Percentiles rank a stretch among this genome's conserved stretches.
Evolutionary conservation across 2,329 filamentous ascomycete genomes (phyloP).

Genomic region (Huntiella omanensis): DNA sequence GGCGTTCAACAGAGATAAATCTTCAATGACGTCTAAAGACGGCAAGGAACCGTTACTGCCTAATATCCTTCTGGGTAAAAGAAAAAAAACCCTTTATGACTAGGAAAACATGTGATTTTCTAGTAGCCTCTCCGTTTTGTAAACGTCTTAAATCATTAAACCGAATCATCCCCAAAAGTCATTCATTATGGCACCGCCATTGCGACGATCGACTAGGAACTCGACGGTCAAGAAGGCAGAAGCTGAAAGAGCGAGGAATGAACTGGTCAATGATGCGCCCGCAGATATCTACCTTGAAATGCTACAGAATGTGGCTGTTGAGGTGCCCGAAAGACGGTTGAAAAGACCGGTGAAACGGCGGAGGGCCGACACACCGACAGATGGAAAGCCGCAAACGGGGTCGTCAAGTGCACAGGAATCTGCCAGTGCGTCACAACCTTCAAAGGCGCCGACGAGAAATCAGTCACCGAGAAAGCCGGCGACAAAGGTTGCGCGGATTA

Average conservation of each 20-base stretch:
- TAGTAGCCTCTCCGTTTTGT: too few species aligned
- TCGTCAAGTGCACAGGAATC: background rate
- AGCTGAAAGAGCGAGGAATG: background rate
- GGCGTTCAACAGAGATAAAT: too few species aligned
- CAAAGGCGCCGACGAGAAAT: background rate
- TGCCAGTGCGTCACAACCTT: background rate
- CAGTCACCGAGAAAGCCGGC: background rate
- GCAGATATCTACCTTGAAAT: slow-evolving; percentile 8
- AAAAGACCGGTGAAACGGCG: slow-evolving; percentile 6
- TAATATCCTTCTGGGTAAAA: too few species aligned
- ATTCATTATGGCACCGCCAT: background rate
- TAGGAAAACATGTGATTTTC: too few species aligned
- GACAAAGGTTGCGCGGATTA: background rate
- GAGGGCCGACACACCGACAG: background rate
- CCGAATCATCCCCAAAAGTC: background rate
- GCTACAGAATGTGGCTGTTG: slow-evolving; percentile 1
- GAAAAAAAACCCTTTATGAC: too few species aligned
- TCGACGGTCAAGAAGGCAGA: background rate
- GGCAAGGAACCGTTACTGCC: too few species aligned
- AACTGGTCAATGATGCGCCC: background rate
- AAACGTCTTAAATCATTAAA: too few species aligned
- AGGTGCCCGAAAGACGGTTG: background rate
- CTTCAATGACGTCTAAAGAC: too few species aligned
- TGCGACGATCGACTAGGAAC: background rate
- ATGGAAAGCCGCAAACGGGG: background rate